Evolutionary conservation across 371 early-diverging fungal species (phyloP), one percentile per base, ranked within the genome.

Genomic region (Chytridiales sp.): DNA sequence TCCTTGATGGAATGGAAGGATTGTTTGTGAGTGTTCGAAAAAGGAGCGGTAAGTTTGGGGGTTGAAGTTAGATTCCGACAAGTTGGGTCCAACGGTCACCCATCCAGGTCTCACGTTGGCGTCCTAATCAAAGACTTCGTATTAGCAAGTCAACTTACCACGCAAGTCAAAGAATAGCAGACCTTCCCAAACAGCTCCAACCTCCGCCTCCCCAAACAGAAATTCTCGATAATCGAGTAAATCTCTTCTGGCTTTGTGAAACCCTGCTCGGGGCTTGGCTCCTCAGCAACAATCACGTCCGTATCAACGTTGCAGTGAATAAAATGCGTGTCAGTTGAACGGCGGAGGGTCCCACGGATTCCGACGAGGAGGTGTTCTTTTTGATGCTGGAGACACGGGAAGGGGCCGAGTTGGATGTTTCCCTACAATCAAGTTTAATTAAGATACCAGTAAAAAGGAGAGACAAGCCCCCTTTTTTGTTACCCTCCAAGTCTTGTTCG

Each of bases 231-330:
- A 39, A 79, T 72, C 19, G 75, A 59, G 64, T 76, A 77, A 43
- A 82, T 53, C 64, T 82, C 82, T 21, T 70, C 75, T 8, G 82
- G 82, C 59, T 79, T 79, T 29, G 54, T 40, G 15, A 68, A 62
- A 26, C 62, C 72, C 57, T 47, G 43, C 34, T 70, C 68, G 15
- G 57, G 59, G 22, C 56, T 49, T 9, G 73, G 72, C 56, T 79
- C 78, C 43, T 79, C 78, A 6, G 80, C 72, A 26, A 82, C 70
- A 38, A 82, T 78, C 1, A 82, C 76, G 51, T 82, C 82, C 32
- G 82, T 82, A 48, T 82, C 82, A 19, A 82, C 74, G 53, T 82
- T 82, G 57, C 82, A 82, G 59, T 82, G 82, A 47, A 82, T 79
- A 54, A 82, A 77, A 66, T 82, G 82, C 3, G 76, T 71, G 56